A percentile compares a stretch with the other conserved stretches of the same genome.
Conservation (phyloP, 1,139 yeast species). For the Candida labiduridarum region DNA sequence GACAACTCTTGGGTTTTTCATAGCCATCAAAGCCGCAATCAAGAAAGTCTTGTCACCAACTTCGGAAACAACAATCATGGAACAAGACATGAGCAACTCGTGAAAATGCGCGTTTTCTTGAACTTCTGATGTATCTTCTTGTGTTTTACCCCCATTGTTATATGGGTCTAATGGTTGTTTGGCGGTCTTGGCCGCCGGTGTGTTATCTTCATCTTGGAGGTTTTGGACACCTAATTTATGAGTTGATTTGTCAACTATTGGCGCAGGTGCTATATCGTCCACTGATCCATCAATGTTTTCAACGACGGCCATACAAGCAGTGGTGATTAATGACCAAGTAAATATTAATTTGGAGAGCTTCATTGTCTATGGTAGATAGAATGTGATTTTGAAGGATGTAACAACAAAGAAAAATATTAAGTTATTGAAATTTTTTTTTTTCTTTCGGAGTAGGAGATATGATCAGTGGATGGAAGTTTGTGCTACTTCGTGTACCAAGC, state of each 20-base stretch:
- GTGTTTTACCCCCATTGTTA: slow-evolving; percentile 1
- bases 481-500: too few relatives aligned
- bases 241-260: slow-evolving; percentile 15
- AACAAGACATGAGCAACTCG: slow-evolving; percentile 67
- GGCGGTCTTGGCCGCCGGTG: slow-evolving; percentile 28
- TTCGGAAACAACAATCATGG: slow-evolving; percentile 92
- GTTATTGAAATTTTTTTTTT: neutral
- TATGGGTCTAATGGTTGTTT: slow-evolving; percentile 28
- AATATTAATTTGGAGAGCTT: slow-evolving; percentile 10
- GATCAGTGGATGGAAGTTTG: too few relatives aligned
- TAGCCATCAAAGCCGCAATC: slow-evolving; percentile 97
- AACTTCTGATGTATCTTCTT: slow-evolving; percentile 2
- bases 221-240: slow-evolving; percentile 27
- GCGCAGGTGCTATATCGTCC: slow-evolving; percentile 7
- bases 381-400: slow-evolving; percentile 1
- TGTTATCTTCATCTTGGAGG: slow-evolving; percentile 32
- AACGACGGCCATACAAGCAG: slow-evolving; percentile 6
- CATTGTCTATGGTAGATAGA: slow-evolving; percentile 7
- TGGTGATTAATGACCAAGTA: slow-evolving; percentile 9
- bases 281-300: slow-evolving; percentile 8
- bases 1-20: slow-evolving; percentile 81
- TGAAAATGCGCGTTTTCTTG: slow-evolving; percentile 18
- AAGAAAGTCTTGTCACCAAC: slow-evolving; percentile 96
- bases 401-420: neutral
- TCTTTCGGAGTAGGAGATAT: neutral